A percentile compares a stretch with the other conserved stretches of the same genome.
These are phyloP conservation scores for Penicillium sp. DNA, from an alignment of 2,329 filamentous ascomycete species.

Conservation along the genomic window DNA sequence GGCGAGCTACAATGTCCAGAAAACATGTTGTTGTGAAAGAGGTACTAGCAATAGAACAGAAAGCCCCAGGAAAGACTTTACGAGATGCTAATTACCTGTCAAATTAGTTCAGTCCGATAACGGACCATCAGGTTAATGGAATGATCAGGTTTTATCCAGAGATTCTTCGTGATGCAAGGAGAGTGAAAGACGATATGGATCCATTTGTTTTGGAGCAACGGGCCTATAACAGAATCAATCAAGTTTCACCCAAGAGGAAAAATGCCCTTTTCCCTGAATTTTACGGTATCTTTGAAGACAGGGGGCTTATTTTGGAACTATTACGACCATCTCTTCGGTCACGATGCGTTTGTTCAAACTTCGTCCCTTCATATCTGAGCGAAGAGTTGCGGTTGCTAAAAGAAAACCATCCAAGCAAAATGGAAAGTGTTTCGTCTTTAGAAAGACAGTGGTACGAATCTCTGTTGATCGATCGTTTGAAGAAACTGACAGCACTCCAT, in stretches of 20 bases:
- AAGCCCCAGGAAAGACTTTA: too few species aligned
- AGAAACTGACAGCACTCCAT: slow-evolving; percentile 13
- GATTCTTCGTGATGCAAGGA: neutral
- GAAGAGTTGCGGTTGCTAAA: neutral
- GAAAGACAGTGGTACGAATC: slow-evolving; percentile 15
- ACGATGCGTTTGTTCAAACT: neutral
- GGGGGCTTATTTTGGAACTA: slow-evolving; percentile 1
- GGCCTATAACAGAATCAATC: slow-evolving; percentile 1
- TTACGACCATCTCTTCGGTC: slow-evolving; percentile 1
- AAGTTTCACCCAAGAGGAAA: neutral
- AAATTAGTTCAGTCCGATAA: slow-evolving; percentile 1
- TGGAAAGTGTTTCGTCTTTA: neutral
- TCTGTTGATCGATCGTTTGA: slow-evolving; percentile 15
- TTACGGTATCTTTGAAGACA: neutral
- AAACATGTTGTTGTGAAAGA: too few species aligned
- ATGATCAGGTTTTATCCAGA: neutral
- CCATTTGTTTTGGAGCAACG: slow-evolving; percentile 4
- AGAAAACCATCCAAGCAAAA: neutral
- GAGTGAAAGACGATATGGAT: slow-evolving; percentile 4
- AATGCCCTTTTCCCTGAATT: slow-evolving; percentile 1
- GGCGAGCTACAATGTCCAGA: too few species aligned
- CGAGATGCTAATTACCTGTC: neutral
- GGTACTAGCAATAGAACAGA: too few species aligned
- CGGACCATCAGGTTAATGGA: neutral
- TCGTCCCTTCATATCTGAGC: neutral